Evolutionary conservation across 2,329 filamentous ascomycete genomes (phyloP), one percentile per base, ranked within the genome.

Genomic region (Metarhizium album): DNA sequence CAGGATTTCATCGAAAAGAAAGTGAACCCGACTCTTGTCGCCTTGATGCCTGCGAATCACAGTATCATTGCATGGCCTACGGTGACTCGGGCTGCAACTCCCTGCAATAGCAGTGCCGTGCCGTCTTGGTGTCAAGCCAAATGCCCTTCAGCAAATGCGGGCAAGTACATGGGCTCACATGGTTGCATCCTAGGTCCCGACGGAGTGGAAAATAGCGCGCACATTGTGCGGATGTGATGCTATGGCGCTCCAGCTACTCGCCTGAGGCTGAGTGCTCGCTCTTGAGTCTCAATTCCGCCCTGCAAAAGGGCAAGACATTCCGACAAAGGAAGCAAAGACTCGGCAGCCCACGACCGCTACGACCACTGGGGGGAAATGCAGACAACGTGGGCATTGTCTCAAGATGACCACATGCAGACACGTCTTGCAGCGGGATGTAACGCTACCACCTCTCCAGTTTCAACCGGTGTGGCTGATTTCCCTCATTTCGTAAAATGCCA

Each of bases 161-260:
- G 40, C 40, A 43, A 8, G 22, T 22, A 43, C 5, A 13, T 16
- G 20, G 20, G 4, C 40, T 24, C 40, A 43, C 24, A 11, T 43
- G 40, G 40, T 43, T 43, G 20, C 40, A 47, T 47, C n/a, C 31
- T 11, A 9, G 13, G 23, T 48, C 22, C 46, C 46, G 46, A 48
- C 46, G 31, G 46, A 40, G 31, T 48, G 46, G 46, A 42, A 48
- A 48, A 48, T 31, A 42, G 14, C 46, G 46, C 46, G 46, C 37
- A 42, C 46, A 42, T 42, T 48, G 46, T 48, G 22, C 46, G 33
- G 35, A 42, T 42, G 46, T 23, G 38, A 42, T 42, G 22, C 14
- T 48, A 37, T 31, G 46, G 40, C 40, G 40, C 18, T 5, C n/a
- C 37, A 40, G 27, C 27, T 29, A 9, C 27, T 29, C 27, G 27